Conservation (phyloP, 2,329 filamentous ascomycete species). For the Ceratocystis papillata region DNA sequence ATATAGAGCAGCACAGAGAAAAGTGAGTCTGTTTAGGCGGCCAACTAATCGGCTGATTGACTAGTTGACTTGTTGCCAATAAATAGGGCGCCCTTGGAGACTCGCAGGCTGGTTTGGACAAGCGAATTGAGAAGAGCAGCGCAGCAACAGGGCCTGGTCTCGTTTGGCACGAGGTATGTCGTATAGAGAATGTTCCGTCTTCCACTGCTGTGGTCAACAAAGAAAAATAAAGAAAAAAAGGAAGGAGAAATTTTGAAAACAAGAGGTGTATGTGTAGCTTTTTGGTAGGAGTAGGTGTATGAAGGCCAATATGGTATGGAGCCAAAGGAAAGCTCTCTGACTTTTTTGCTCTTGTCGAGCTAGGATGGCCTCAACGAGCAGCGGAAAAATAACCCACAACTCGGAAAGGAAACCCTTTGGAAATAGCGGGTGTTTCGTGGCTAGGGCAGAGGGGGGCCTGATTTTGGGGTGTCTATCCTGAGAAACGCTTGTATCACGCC, state of each 20-base stretch:
- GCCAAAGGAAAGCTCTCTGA: neutral
- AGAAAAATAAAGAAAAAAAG: neutral
- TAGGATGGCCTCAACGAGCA: constrained; percentile 3
- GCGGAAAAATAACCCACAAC: neutral
- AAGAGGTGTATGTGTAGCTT: neutral
- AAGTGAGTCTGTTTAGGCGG: too few relatives aligned
- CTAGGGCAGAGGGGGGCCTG: neutral
- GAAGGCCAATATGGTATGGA: neutral
- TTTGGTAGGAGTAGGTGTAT: neutral
- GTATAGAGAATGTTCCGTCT: neutral
- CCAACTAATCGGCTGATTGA: too few relatives aligned
- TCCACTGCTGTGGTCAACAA: neutral
- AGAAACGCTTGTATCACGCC: neutral
- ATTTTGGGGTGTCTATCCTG: neutral
- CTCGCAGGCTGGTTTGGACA: neutral
- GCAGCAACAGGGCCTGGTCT: neutral
- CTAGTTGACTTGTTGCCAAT: neutral
- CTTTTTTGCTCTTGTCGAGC: neutral
- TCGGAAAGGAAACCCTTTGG: neutral
- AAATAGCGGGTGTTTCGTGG: neutral
- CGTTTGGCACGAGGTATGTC: neutral
- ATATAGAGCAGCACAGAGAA: too few relatives aligned
- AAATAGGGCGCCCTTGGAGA: neutral
- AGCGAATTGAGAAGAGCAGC: neutral
- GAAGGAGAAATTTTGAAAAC: neutral